Base-by-base conservation (phyloP, 2,329 filamentous ascomycete genomes). In the Microdochium trichocladiopsis region DNA sequence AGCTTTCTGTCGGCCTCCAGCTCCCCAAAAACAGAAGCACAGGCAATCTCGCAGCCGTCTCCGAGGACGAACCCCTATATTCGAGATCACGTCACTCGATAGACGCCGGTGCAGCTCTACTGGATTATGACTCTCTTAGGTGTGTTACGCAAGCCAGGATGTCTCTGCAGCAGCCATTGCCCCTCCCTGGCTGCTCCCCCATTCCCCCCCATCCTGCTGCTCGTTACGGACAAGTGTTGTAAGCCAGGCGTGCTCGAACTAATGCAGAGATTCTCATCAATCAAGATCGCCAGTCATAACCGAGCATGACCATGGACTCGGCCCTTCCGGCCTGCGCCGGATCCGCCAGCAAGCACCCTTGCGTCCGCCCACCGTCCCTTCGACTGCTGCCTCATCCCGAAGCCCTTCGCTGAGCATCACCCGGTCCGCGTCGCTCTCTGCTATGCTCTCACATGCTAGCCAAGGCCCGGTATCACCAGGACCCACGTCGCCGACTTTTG, bases 261-360 rank as follows among this genome's bases (percentile, higher is more conserved):
- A 45, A 45, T 23, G 18, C 41, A 21, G 5, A 11, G 6, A 6
- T 21, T 45, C 41, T 16, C 14, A 10, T 22, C 41, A 23, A 21
- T 45, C 41, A 21, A 95, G 90, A 75, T 90, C 89, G 63, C 83
- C 90, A 64, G 80, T 95, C 66, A 81, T 95, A 66, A 78, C 84
- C 58, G 91, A 93, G 70, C 90, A 93, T 72, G 91, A 95, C 64
- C 88, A 94, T 77, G 90, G 90, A 61, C 73, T 94, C 57, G 90
- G 90, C 51, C 80, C 87, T 47, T 95, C 90, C 52, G 92, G 94
- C 59, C 80, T 99, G 64, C 87, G 92, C 66, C 88, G 94, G 63
- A 99, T 99, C 69, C 88, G 94, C 67, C 93, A 96, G 70, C 86
- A 91, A 63, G 87, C 87, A 55, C 79, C 83, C 37, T 74, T 82